Percentiles rank a stretch among this genome's conserved stretches.
Conservation (phyloP, 2,329 filamentous ascomycete genomes). For the Cladosporium phlei region DNA sequence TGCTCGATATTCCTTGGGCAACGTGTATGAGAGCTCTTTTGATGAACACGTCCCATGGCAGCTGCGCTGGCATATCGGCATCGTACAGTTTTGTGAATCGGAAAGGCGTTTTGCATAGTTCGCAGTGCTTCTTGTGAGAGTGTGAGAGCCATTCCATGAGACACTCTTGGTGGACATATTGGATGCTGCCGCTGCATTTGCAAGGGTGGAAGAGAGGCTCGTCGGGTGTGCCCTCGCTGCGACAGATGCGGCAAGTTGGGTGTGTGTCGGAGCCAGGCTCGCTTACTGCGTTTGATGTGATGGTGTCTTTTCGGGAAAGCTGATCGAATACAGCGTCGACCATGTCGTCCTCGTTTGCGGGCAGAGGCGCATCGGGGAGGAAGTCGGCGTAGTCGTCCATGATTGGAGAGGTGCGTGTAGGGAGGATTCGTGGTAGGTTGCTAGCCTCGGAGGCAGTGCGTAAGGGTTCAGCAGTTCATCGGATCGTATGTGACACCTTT, state of each 20-base stretch:
- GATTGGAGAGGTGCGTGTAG: not conserved
- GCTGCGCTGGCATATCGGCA: constrained; percentile 80
- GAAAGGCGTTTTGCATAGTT: constrained; percentile 97
- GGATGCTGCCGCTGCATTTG: constrained; percentile 98
- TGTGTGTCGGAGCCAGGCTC: constrained; percentile 13
- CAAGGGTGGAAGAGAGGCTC: constrained; percentile 96
- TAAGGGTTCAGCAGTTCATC: constrained; percentile 1
- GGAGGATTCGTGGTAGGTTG: not conserved
- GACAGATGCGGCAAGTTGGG: constrained; percentile 92
- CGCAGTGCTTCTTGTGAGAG: constrained; percentile 98
- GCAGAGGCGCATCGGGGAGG: not conserved
- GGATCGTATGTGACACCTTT: not conserved
- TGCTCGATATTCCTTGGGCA: constrained; percentile 34
- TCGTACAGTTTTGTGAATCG: constrained; percentile 97
- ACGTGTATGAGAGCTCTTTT: constrained; percentile 72
- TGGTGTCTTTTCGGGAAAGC: constrained; percentile 17
- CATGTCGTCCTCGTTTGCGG: not conserved
- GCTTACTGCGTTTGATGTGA: constrained; percentile 20
- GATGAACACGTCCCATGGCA: constrained; percentile 77
- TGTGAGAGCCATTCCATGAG: constrained; percentile 98
- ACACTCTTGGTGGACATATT: constrained; percentile 95
- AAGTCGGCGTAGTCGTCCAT: constrained; percentile 5
- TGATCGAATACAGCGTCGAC: not conserved
- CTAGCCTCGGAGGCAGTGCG: not conserved
- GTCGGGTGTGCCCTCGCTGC: constrained; percentile 73